Evolutionary conservation across 2,329 filamentous ascomycete species (phyloP), one percentile per base, ranked within the genome.

Genomic region (Nigrograna mackinnonii): DNA sequence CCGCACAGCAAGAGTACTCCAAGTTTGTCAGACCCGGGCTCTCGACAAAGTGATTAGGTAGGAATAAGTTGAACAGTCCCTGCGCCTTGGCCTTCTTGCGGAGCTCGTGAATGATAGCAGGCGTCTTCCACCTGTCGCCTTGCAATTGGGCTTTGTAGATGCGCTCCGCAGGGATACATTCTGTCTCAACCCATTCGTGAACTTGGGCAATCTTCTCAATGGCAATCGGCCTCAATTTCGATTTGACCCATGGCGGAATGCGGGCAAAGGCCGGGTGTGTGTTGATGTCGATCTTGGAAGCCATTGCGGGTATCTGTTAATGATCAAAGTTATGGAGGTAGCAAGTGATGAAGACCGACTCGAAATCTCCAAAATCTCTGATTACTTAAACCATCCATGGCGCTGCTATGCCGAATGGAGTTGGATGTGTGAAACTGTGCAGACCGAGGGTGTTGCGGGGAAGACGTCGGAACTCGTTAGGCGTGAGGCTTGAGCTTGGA

Each of bases 171-270:
- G 71, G 71, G 22, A 74, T 71, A 49, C 68, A 73, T 50, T 75
- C 72, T 18, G 58, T 67, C 51, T 75, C 71, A 21, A 74, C 70
- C 62, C 66, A 75, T 28, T 73, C 64, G 41, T 72, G 60, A 12
- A 74, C 71, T 35, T 65, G 64, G 35, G 66, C 56, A 20, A 75
- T 75, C 53, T 68, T 72, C 17, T 70, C 64, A 36, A 74, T 60
- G 17, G 72, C 72, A 41, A 70, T 61, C 0, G 53, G 55, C 50
- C 66, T 79, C 36, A 82, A 64, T 52, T 75, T 80, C 11, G 79
- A 69, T 44, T 76, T 77, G 14, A 75, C 73, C 69, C 73, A 75
- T 33, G 66, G 66, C 12, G 69, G 69, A 41, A 69, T 66, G 38
- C 62, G 64, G 11, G 53, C 49, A 44, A 72, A 70, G n/a, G 67